Percentiles rank a stretch among this genome's conserved stretches.
These are phyloP conservation scores for Asterella californica DNA, from an alignment of 225 moss, liverwort and hornwort genomes.

Conservation along the genomic window DNA sequence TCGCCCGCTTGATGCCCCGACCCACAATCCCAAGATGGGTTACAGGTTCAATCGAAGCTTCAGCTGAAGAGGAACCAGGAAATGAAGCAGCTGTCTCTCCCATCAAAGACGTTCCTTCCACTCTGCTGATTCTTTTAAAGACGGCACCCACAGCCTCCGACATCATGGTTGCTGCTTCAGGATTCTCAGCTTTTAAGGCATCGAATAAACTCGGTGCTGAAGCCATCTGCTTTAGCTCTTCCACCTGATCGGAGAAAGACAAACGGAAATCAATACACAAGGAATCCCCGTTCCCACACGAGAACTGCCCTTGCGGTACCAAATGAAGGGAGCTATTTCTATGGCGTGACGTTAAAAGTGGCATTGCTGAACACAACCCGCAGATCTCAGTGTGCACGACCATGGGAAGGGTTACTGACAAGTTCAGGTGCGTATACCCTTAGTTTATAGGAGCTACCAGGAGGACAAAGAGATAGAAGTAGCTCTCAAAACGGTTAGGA, in stretches of 20 bases:
- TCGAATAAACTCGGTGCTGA: constrained; percentile 77
- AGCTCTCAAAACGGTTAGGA: not conserved
- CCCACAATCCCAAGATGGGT: constrained; percentile 90
- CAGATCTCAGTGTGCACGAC: not conserved
- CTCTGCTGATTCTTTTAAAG: constrained; percentile 30
- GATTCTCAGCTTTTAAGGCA: constrained; percentile 74
- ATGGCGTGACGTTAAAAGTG: not conserved
- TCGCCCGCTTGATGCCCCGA: constrained; percentile 85
- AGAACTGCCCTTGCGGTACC: not conserved
- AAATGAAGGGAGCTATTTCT: not conserved
- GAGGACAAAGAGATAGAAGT: not conserved
- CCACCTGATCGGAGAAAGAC: constrained; percentile 44
- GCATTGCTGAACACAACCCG: not conserved
- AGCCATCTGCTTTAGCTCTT: constrained; percentile 88
- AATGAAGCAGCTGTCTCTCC: constrained; percentile 37
- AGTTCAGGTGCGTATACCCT: not conserved
- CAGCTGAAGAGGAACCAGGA: constrained; percentile 50
- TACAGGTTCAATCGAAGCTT: constrained; percentile 46
- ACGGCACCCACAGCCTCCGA: constrained; percentile 46
- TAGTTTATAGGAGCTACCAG: not conserved
- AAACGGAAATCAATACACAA: not conserved
- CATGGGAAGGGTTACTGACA: not conserved
- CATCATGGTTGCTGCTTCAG: constrained; percentile 71
- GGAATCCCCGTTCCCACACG: not conserved
- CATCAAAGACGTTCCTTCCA: not conserved